Evolutionary conservation across 768 basidiomycete genomes (phyloP).

Genomic region (Suillus decipiens): DNA sequence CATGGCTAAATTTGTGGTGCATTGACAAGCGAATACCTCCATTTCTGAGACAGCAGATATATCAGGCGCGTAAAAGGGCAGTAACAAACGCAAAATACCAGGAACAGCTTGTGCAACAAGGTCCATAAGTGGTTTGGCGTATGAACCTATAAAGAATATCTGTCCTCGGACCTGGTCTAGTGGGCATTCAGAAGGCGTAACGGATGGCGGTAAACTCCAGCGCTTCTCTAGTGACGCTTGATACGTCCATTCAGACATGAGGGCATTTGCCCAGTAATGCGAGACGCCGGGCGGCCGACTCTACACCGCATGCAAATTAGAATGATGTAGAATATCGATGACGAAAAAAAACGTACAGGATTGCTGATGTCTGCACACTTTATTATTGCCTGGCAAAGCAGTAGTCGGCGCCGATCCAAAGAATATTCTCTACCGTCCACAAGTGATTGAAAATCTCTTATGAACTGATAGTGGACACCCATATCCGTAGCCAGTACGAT

Average conservation of each 20-base stretch:
- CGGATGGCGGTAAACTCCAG: slow-evolving; percentile 65
- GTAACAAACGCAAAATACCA: slow-evolving; percentile 39
- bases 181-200: slow-evolving; percentile 48
- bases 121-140: slow-evolving; percentile 83
- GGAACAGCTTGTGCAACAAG: slow-evolving; percentile 73
- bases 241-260: slow-evolving; percentile 88
- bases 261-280: slow-evolving; percentile 87
- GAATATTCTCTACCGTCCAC: slow-evolving; percentile 43
- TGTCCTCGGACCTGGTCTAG: slow-evolving; percentile 78
- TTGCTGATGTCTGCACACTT: slow-evolving; percentile 99
- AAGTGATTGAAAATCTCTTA: slow-evolving; percentile 59
- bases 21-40: slow-evolving; percentile 63
- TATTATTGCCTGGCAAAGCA: slow-evolving; percentile 88
- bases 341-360: slow-evolving; percentile 64
- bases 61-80: background rate
- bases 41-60: slow-evolving; percentile 50
- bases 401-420: slow-evolving; percentile 53
- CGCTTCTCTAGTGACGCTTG: slow-evolving; percentile 87
- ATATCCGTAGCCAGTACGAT: slow-evolving; percentile 95
- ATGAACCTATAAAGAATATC: slow-evolving; percentile 84
- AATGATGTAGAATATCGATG: slow-evolving; percentile 5
- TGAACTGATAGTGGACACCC: slow-evolving; percentile 86
- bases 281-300: slow-evolving; percentile 92
- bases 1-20: slow-evolving; percentile 63
- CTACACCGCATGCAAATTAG: slow-evolving; percentile 41